phyloP scores from a whole-genome alignment of 345 rosid species.

The Ricinus communis region DNA sequence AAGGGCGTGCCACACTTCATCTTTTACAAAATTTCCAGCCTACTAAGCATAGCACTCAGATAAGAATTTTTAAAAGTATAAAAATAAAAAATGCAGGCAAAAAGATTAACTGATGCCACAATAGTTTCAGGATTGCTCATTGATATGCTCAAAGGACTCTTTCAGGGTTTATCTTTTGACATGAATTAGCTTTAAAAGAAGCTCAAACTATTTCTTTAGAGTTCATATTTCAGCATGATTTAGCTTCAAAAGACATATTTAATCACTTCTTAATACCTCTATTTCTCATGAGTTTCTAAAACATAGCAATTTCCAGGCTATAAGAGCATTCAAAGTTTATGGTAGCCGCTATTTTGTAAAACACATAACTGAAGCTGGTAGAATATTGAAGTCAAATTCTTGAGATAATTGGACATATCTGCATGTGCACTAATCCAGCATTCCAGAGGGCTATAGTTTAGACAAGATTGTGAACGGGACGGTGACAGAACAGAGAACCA shows the following conservation, averaged over 20 bases:
- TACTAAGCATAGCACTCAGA: slow-evolving; percentile 40
- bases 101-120: neutral
- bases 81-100: too few relatives aligned
- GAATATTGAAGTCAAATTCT: neutral
- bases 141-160: neutral
- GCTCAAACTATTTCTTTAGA: too few relatives aligned
- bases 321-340: neutral
- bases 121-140: neutral
- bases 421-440: neutral
- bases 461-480: neutral
- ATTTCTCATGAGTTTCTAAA: neutral
- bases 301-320: neutral
- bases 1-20: slow-evolving; percentile 97
- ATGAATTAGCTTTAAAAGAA: too few relatives aligned
- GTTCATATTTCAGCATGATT: too few relatives aligned
- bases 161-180: neutral
- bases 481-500: neutral
- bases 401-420: neutral
- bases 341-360: too few relatives aligned
- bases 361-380: neutral
- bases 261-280: neutral
- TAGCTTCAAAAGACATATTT: neutral
- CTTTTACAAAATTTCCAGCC: slow-evolving; percentile 99
- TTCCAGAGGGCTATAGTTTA: neutral
- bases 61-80: slow-evolving; percentile 8